Evolutionary conservation across 2,329 filamentous ascomycete genomes (phyloP).

Genomic region (Penicillium sp.): DNA sequence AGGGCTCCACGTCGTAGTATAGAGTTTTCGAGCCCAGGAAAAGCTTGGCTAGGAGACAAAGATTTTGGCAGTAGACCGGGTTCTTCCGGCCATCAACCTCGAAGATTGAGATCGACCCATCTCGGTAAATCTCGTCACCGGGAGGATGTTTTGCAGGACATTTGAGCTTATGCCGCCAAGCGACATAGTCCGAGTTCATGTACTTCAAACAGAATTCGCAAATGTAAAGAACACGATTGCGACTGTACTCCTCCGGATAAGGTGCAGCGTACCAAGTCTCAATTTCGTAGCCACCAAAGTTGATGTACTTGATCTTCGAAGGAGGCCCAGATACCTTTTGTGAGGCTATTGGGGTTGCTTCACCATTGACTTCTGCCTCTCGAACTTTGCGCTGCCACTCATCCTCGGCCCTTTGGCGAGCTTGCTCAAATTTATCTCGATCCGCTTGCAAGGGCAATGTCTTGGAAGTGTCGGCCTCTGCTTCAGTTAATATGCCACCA

Average conservation of each 20-base stretch:
- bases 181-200: conserved; percentile 98
- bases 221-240: conserved; percentile 95
- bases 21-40: conserved; percentile 98
- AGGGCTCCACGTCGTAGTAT: conserved; percentile 99
- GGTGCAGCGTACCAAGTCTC: conserved; percentile 99
- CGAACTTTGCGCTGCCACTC: conserved; percentile 77
- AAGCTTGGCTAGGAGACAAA: conserved; percentile 92
- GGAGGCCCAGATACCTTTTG: conserved; percentile 82
- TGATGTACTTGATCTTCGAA: conserved; percentile 98
- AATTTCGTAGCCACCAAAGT: conserved; percentile 96
- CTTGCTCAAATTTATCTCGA: conserved; percentile 83
- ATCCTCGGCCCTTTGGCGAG: conserved; percentile 87
- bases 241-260: conserved; percentile 97
- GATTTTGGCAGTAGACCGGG: conserved; percentile 92
- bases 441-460: conserved; percentile 82
- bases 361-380: conserved; percentile 65
- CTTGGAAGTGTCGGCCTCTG: conserved; percentile 86
- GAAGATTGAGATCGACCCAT: conserved; percentile 92
- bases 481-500: conserved; percentile 86
- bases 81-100: conserved; percentile 95
- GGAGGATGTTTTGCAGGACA: conserved; percentile 96
- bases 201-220: conserved; percentile 99
- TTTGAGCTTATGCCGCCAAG: conserved; percentile 96
- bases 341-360: conserved; percentile 64
- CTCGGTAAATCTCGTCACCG: conserved; percentile 96